phyloP scores from a whole-genome alignment of 306 rosid species.

The Cucumis cinereus region DNA sequence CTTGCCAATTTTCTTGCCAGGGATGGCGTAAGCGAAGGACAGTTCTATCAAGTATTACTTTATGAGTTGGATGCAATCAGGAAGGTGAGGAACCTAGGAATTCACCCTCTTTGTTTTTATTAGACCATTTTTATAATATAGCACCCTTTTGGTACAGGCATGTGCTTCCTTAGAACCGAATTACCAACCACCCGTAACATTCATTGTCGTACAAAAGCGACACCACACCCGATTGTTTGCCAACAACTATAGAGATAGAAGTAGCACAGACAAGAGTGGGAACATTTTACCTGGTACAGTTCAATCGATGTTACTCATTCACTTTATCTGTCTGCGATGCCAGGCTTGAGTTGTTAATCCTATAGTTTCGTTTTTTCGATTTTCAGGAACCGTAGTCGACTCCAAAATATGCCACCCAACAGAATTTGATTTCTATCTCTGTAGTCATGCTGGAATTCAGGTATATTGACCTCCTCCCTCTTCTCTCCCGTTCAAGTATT shows the following conservation, averaged over 20 bases:
- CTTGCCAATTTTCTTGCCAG: conserved; percentile 24
- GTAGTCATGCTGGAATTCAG: conserved; percentile 95
- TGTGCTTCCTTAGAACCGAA: conserved; percentile 90
- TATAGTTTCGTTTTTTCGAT: background rate
- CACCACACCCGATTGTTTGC: conserved; percentile 86
- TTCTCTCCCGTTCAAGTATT: background rate
- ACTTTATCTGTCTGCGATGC: background rate
- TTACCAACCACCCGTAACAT: conserved; percentile 92
- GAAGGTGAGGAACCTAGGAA: conserved; percentile 37
- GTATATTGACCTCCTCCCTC: conserved; percentile 13
- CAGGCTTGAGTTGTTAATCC: background rate
- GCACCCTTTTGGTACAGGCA: conserved; percentile 30
- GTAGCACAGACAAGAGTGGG: conserved; percentile 82
- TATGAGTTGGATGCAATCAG: conserved; percentile 83
- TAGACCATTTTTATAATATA: background rate
- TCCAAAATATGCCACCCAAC: conserved; percentile 87
- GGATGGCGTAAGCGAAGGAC: conserved; percentile 97
- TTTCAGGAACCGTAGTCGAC: conserved; percentile 79
- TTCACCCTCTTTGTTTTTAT: background rate
- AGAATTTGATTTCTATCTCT: conserved; percentile 84
- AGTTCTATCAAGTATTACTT: conserved; percentile 81
- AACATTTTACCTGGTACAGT: conserved; percentile 69
- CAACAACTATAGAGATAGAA: conserved; percentile 61
- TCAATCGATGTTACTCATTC: conserved; percentile 2
- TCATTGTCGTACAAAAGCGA: conserved; percentile 85